Evolutionary conservation across 106 monocot species (phyloP).

Genomic region (Dendrobium nobile): DNA sequence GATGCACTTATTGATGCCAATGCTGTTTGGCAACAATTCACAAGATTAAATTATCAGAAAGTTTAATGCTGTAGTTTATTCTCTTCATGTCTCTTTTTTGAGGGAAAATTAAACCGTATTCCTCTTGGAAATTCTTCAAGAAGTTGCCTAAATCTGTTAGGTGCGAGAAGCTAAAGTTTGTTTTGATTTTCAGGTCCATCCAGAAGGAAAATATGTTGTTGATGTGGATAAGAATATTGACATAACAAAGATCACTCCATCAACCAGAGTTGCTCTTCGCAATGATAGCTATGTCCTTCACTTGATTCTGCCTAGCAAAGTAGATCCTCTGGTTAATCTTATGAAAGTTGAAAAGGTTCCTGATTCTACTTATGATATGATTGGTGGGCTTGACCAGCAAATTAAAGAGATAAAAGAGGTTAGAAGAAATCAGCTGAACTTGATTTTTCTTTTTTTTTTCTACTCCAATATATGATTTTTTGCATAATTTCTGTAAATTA

Average conservation of each 20-base stretch:
- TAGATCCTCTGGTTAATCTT: slow-evolving; percentile 91
- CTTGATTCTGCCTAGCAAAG: slow-evolving; percentile 91
- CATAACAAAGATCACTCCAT: slow-evolving; percentile 97
- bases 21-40: background rate
- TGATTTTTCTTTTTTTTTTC: too few species aligned
- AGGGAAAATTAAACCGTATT: background rate
- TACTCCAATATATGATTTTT: too few species aligned
- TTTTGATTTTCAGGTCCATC: slow-evolving; percentile 66
- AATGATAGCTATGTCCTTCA: slow-evolving; percentile 98
- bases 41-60: background rate
- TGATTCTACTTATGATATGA: slow-evolving; percentile 99
- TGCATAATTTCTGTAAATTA: too few species aligned
- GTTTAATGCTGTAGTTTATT: background rate
- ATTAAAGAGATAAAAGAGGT: slow-evolving; percentile 99
- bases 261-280: slow-evolving; percentile 94
- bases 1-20: background rate
- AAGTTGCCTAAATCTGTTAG: background rate
- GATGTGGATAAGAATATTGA: slow-evolving; percentile 96
- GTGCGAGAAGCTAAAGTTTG: background rate
- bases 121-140: background rate
- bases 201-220: slow-evolving; percentile 98
- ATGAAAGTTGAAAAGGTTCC: slow-evolving; percentile 99
- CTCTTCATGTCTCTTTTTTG: background rate
- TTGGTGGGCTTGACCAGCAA: slow-evolving; percentile 98
- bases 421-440: background rate